Evolutionary conservation across 164 flowering plant species (phyloP).

Genomic region (Vitis amurensis): DNA sequence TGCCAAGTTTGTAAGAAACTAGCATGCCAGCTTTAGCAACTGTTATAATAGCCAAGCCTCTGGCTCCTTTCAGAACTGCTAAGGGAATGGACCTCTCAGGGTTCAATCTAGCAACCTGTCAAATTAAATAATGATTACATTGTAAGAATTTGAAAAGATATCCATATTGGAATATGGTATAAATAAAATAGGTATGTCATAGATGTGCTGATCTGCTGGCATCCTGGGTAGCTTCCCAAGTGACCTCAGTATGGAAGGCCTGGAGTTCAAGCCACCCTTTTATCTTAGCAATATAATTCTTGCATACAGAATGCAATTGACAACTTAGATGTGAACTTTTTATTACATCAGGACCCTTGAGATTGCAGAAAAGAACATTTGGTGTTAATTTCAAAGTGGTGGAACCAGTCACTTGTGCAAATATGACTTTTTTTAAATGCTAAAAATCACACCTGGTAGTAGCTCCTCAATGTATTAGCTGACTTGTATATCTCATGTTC

Average conservation of each 20-base stretch:
- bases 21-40: constrained; percentile 86
- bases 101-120: constrained; percentile 70
- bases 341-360: background rate
- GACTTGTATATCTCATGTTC: constrained; percentile 94
- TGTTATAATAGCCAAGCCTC: constrained; percentile 84
- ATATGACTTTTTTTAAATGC: background rate
- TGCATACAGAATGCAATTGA: background rate
- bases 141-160: too few species aligned
- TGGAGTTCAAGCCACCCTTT: too few species aligned
- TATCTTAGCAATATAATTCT: too few species aligned
- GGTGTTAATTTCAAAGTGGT: background rate
- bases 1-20: constrained; percentile 85
- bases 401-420: background rate
- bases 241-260: too few species aligned
- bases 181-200: too few species aligned
- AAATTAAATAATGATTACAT: background rate
- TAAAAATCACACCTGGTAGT: constrained; percentile 55
- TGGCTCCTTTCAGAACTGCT: constrained; percentile 81
- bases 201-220: too few species aligned
- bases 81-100: constrained; percentile 83
- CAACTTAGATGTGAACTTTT: background rate
- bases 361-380: background rate
- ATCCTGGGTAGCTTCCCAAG: too few species aligned
- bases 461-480: constrained; percentile 62
- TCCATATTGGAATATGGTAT: too few species aligned